Conservation (phyloP, 2,329 filamentous ascomycete genomes). For the Elsinoe perseae region DNA sequence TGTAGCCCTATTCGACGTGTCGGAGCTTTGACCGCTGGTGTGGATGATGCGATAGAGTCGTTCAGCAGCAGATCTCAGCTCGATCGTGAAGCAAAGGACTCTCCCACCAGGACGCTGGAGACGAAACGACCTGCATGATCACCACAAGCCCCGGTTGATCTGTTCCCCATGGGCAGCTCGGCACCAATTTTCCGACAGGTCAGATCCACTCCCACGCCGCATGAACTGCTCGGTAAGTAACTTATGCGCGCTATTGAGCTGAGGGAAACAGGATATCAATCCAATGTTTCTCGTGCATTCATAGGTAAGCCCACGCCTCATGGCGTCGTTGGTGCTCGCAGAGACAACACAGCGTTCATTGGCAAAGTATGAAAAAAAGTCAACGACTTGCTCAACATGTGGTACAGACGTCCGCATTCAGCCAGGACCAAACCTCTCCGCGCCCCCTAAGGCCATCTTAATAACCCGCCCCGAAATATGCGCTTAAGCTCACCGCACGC, state of each 20-base stretch:
- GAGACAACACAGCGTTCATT: background rate
- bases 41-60: background rate
- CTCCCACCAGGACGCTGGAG: background rate
- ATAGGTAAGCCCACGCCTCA: background rate
- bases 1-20: background rate
- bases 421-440: conserved; percentile 1
- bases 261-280: background rate
- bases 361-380: background rate
- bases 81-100: background rate
- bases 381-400: background rate
- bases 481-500: conserved; percentile 14
- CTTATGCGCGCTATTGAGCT: background rate
- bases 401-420: background rate
- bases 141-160: conserved; percentile 4
- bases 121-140: background rate
- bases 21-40: background rate
- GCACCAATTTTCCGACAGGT: conserved; percentile 1
- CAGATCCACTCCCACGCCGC: background rate
- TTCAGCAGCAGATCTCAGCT: background rate
- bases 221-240: conserved; percentile 1
- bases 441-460: conserved; percentile 6
- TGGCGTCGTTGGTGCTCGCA: background rate
- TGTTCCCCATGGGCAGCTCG: conserved; percentile 12
- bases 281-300: background rate
- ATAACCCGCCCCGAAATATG: conserved; percentile 12